Evolutionary conservation across 2,329 filamentous ascomycete species (phyloP).

Genomic region (Aspergillus tamarii): DNA sequence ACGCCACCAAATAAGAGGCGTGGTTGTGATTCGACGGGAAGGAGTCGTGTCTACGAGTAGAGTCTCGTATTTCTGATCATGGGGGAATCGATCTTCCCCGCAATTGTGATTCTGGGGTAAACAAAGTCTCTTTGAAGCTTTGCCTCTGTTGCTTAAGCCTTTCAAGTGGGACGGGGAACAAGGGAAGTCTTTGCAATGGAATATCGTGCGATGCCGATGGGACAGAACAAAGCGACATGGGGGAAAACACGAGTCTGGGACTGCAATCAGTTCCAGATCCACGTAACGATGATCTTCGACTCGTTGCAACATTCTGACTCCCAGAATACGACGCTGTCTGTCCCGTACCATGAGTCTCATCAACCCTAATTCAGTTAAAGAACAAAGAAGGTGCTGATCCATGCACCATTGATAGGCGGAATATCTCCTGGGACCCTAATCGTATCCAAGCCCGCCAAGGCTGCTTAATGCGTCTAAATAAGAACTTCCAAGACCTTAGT

Average conservation of each 20-base stretch:
- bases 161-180: not conserved
- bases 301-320: not conserved
- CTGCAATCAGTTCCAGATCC: not conserved
- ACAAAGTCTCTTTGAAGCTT: not conserved
- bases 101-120: conserved; percentile 1
- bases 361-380: not conserved
- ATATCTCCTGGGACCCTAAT: not conserved
- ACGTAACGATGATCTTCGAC: not conserved
- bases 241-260: not conserved
- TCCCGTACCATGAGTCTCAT: not conserved
- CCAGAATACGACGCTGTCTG: not conserved
- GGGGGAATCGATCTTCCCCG: not conserved
- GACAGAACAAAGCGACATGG: not conserved
- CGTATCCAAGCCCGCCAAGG: not conserved
- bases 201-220: not conserved
- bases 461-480: not conserved
- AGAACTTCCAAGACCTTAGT: not conserved
- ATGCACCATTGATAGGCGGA: conserved; percentile 1
- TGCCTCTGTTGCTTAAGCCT: not conserved
- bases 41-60: not conserved
- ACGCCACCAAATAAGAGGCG: not conserved
- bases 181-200: not conserved
- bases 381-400: not conserved
- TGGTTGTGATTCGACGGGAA: not conserved
- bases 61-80: conserved; percentile 4